Evolutionary conservation across 495 filamentous ascomycete species (phyloP).

Genomic region (Penicillium cataractarum): DNA sequence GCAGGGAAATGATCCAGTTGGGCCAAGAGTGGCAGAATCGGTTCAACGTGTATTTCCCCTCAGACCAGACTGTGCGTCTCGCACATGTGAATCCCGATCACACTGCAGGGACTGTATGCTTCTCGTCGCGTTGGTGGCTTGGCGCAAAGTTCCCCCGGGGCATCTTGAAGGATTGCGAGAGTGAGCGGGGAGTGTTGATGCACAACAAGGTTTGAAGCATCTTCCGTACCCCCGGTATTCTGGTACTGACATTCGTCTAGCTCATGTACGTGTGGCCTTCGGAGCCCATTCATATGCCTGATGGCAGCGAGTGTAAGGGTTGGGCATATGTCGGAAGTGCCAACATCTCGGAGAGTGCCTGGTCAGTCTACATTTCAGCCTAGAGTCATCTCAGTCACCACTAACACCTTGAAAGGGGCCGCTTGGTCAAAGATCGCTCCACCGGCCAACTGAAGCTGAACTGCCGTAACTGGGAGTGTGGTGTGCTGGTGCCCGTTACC

Average conservation of each 20-base stretch:
- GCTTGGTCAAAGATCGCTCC: constrained; percentile 65
- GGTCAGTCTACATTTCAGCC: constrained; percentile 55
- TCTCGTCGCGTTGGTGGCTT: constrained; percentile 70
- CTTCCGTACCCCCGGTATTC: neutral
- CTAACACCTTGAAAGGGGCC: constrained; percentile 57
- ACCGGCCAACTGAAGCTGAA: constrained; percentile 72
- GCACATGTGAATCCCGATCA: constrained; percentile 60
- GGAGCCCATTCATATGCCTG: constrained; percentile 31
- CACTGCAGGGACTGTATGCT: constrained; percentile 80
- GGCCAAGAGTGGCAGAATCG: constrained; percentile 49
- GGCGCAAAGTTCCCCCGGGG: constrained; percentile 65
- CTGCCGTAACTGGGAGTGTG: constrained; percentile 96
- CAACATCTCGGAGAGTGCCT: constrained; percentile 90
- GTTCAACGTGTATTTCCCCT: constrained; percentile 85
- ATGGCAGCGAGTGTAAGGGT: constrained; percentile 37
- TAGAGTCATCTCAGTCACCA: neutral
- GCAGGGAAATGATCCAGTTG: constrained; percentile 23
- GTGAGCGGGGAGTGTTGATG: constrained; percentile 71
- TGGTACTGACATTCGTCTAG: constrained; percentile 29
- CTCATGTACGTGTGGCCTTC: constrained; percentile 67
- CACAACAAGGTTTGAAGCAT: constrained; percentile 71
- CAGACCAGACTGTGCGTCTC: constrained; percentile 64
- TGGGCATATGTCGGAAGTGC: constrained; percentile 94
- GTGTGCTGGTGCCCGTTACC: constrained; percentile 67
- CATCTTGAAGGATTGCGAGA: constrained; percentile 76